These are phyloP conservation scores for Globisporangium rhizosaccharum DNA, from an alignment of 352 stramenopile genomes.

Conservation along the genomic window DNA sequence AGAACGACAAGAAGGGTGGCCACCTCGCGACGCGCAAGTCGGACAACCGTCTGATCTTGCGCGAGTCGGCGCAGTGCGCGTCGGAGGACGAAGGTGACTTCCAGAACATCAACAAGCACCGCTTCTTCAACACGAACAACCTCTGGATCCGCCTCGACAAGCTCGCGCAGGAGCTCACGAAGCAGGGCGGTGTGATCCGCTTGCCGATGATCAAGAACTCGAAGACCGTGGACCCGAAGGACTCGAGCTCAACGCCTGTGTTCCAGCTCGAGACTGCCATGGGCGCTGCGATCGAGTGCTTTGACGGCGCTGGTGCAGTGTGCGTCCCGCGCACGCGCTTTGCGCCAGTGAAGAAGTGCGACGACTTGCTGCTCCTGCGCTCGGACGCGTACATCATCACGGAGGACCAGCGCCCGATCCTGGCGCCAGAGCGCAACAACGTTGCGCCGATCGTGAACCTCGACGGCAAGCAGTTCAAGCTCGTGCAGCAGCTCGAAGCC, in stretches of 20 bases:
- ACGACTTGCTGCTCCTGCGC: constrained; percentile 89
- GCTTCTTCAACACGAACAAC: constrained; percentile 90
- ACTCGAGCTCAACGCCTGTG: constrained; percentile 76
- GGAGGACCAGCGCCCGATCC: constrained; percentile 91
- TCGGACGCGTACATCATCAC: constrained; percentile 98
- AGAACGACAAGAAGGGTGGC: constrained; percentile 99
- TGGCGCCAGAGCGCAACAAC: constrained; percentile 93
- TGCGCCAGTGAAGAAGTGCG: constrained; percentile 87
- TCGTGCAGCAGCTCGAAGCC: constrained; percentile 96
- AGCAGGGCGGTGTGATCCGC: constrained; percentile 76
- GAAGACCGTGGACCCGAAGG: constrained; percentile 86
- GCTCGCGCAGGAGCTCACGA: constrained; percentile 70
- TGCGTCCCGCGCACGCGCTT: constrained; percentile 87
- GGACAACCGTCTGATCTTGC: constrained; percentile 93
- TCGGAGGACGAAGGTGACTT: constrained; percentile 71
- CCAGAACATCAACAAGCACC: constrained; percentile 86
- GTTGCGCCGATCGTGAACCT: constrained; percentile 94
- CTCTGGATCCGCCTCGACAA: constrained; percentile 87
- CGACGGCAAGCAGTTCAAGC: constrained; percentile 98
- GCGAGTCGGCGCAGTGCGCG: constrained; percentile 90
- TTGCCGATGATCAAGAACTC: constrained; percentile 88
- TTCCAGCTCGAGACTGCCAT: constrained; percentile 87
- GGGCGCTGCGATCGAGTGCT: constrained; percentile 86
- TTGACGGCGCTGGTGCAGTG: constrained; percentile 80
- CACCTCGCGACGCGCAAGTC: constrained; percentile 91